Conservation (phyloP, 768 basidiomycete species). For the Tremella fuciformis region DNA sequence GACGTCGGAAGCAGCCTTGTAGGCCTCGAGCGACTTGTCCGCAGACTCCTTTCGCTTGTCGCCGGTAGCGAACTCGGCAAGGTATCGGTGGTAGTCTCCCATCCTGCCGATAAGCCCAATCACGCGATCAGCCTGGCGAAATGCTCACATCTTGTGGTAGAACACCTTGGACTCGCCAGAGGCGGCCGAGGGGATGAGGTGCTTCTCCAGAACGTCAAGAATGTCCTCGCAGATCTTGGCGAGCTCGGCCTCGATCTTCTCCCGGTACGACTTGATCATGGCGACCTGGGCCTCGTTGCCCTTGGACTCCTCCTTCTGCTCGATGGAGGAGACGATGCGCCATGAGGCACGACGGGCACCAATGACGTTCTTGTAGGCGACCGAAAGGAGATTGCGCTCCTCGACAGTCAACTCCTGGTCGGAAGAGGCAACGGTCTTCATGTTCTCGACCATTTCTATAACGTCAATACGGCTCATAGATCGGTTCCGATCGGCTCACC, state of each 20-base stretch:
- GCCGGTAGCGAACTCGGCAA: conserved; percentile 96
- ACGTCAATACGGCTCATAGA: background rate
- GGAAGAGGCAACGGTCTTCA: conserved; percentile 96
- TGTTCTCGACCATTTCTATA: conserved; percentile 94
- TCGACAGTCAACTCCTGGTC: conserved; percentile 98
- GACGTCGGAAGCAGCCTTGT: conserved; percentile 97
- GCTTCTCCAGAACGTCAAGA: conserved; percentile 93
- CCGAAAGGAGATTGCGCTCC: conserved; percentile 95
- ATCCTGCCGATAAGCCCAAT: conserved; percentile 61
- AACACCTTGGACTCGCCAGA: conserved; percentile 98
- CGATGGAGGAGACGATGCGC: conserved; percentile 97
- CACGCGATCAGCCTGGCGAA: conserved; percentile 1
- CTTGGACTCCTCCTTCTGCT: conserved; percentile 99
- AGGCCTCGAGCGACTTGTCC: conserved; percentile 84
- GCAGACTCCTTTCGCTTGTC: conserved; percentile 96
- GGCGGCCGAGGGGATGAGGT: conserved; percentile 91
- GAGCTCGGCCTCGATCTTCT: conserved; percentile 95
- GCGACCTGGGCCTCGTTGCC: conserved; percentile 92
- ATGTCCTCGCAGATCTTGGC: conserved; percentile 99
- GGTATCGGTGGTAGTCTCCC: conserved; percentile 99
- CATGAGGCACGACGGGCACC: conserved; percentile 96
- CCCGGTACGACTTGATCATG: conserved; percentile 97
- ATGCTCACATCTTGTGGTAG: conserved; percentile 95
- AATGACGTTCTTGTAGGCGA: conserved; percentile 99
- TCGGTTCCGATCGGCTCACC: conserved; percentile 55